Conservation (phyloP, 257 asterid species). For the Ligustrum vulgare region DNA sequence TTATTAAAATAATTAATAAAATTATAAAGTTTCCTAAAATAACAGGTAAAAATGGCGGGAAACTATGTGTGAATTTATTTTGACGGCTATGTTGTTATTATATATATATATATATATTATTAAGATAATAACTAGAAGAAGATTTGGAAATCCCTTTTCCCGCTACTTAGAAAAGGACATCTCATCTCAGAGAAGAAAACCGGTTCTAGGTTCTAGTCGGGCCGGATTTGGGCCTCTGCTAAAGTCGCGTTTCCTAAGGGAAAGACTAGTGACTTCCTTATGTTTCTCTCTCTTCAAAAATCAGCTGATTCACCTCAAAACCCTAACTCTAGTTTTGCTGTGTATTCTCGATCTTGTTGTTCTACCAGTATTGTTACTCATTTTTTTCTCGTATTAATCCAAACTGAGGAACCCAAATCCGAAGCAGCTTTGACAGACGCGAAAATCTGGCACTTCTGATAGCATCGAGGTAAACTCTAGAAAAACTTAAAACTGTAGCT, state of each 20-base stretch:
- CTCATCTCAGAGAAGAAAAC: not conserved
- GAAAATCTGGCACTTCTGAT: not conserved
- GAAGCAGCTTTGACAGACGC: not conserved
- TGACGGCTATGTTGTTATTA: no score
- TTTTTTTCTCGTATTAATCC: not conserved
- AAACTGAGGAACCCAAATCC: not conserved
- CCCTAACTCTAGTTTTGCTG: not conserved
- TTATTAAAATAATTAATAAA: no score
- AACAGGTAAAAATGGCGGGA: no score
- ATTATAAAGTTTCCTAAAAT: no score
- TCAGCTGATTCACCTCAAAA: not conserved
- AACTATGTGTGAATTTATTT: no score
- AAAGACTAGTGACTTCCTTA: not conserved
- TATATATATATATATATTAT: no score
- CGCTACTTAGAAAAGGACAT: not conserved
- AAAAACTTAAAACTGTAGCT: not conserved
- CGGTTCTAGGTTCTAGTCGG: not conserved
- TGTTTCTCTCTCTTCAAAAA: no score
- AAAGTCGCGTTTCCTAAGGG: not conserved
- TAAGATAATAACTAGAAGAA: no score
- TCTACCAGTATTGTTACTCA: no score
- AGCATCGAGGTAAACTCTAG: not conserved
- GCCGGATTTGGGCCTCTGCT: not conserved
- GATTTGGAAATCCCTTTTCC: not conserved
- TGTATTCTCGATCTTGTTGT: not conserved